Evolutionary conservation across 345 rosid species (phyloP).

Genomic region (Brassica cretica): DNA sequence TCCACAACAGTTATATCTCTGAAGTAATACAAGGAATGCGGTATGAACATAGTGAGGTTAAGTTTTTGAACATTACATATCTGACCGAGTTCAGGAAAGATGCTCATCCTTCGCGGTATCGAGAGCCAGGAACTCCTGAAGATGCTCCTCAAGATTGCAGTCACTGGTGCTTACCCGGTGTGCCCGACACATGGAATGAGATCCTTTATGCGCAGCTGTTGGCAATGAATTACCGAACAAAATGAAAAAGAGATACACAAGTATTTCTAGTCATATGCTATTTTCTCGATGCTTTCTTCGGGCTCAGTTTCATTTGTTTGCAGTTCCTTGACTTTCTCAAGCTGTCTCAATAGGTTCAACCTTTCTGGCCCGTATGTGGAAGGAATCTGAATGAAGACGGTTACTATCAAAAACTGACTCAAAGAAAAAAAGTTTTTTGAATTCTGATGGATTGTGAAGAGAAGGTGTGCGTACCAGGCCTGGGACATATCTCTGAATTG

Average conservation of each 20-base stretch:
- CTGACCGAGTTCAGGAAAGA: constrained; percentile 70
- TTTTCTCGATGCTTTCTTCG: constrained; percentile 51
- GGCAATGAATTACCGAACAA: constrained; percentile 47
- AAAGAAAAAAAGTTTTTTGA: background rate
- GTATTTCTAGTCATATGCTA: constrained; percentile 26
- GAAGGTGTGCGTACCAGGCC: constrained; percentile 59
- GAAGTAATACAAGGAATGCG: constrained; percentile 53
- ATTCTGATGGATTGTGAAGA: constrained; percentile 14
- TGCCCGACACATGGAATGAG: constrained; percentile 88
- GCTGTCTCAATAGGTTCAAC: constrained; percentile 86
- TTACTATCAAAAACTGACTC: constrained; percentile 14
- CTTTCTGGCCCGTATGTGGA: constrained; percentile 93
- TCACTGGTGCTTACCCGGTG: constrained; percentile 94
- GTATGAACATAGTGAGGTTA: constrained; percentile 45
- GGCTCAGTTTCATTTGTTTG: constrained; percentile 55
- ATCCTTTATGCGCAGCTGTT: constrained; percentile 67
- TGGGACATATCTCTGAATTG: constrained; percentile 89
- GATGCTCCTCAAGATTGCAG: constrained; percentile 87
- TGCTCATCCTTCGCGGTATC: constrained; percentile 71
- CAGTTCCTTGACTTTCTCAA: constrained; percentile 81
- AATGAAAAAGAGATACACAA: constrained; percentile 8
- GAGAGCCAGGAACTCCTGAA: constrained; percentile 65
- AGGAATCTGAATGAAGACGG: constrained; percentile 66
- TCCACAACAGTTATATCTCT: constrained; percentile 56
- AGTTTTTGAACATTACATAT: constrained; percentile 69